Evolutionary conservation across 495 filamentous ascomycete genomes (phyloP).

Genomic region (Apodospora peruviana): DNA sequence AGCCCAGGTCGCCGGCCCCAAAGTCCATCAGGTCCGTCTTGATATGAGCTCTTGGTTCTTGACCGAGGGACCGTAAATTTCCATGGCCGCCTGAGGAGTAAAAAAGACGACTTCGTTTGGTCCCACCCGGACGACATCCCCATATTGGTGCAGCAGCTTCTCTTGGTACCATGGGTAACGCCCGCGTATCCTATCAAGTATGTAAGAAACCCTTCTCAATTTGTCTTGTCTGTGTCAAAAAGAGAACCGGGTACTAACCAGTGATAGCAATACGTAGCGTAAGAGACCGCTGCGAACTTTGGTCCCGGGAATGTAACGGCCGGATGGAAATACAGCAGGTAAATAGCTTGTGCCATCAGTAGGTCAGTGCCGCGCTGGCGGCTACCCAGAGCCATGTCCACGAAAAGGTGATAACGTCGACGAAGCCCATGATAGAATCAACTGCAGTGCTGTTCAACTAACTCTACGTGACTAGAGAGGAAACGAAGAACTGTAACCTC

Average conservation of each 20-base stretch:
- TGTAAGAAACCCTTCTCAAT: neutral
- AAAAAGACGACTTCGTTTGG: slow-evolving; percentile 31
- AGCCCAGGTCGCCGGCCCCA: slow-evolving; percentile 6
- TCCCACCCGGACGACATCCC: slow-evolving; percentile 27
- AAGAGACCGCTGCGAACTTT: slow-evolving; percentile 14
- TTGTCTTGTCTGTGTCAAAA: neutral
- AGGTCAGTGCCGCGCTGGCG: neutral
- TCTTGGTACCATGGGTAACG: slow-evolving; percentile 14
- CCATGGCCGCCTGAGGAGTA: slow-evolving; percentile 11
- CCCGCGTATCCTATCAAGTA: slow-evolving; percentile 11
- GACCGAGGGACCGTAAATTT: neutral
- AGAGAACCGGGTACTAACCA: slow-evolving; percentile 8
- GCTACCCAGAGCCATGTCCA: neutral
- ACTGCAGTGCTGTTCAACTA: neutral
- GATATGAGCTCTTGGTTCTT: neutral
- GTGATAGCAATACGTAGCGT: slow-evolving; percentile 17
- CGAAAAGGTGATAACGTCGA: neutral
- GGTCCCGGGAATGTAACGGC: slow-evolving; percentile 43
- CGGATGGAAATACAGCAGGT: slow-evolving; percentile 43
- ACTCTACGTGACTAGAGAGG: neutral
- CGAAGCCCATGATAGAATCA: neutral
- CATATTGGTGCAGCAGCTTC: slow-evolving; percentile 14
- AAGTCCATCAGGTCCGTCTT: slow-evolving; percentile 17
- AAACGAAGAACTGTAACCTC: neutral
- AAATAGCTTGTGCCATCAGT: slow-evolving; percentile 11